Evolutionary conservation across 257 asterid species (phyloP).

Genomic region (Forsythia suspensa): DNA sequence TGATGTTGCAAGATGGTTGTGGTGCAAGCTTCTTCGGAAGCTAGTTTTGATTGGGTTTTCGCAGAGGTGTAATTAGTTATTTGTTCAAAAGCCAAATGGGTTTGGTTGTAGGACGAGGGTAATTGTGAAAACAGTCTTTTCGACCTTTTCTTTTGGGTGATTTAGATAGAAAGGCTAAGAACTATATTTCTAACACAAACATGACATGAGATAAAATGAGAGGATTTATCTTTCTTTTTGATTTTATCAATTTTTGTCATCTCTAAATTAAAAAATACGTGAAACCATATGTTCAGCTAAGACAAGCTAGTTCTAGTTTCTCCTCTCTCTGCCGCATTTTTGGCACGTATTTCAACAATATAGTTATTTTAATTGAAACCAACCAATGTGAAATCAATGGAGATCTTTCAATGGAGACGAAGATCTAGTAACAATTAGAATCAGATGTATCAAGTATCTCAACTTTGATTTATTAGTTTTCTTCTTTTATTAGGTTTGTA

Average conservation of each 20-base stretch:
- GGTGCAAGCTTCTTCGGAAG: background rate
- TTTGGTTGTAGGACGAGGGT: background rate
- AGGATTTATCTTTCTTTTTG: background rate
- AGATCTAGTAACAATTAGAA: background rate
- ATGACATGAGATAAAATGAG: background rate
- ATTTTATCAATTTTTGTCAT: too few relatives aligned
- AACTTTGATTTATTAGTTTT: conserved; percentile 1
- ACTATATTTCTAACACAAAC: background rate
- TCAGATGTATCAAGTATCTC: background rate
- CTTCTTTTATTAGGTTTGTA: background rate
- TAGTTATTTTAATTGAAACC: background rate
- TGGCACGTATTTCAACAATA: background rate
- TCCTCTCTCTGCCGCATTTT: background rate
- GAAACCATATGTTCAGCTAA: background rate
- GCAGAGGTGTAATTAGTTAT: background rate
- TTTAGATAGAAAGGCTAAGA: background rate
- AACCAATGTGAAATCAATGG: background rate
- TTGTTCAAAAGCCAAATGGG: background rate
- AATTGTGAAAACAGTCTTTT: background rate
- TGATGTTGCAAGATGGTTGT: background rate
- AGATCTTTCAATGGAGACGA: background rate
- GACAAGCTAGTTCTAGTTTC: background rate
- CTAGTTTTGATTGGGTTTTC: background rate
- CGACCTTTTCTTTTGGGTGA: background rate
- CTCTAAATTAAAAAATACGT: background rate